These are phyloP conservation scores for Trifolium repens DNA, from an alignment of 306 rosid species.

Conservation along the genomic window DNA sequence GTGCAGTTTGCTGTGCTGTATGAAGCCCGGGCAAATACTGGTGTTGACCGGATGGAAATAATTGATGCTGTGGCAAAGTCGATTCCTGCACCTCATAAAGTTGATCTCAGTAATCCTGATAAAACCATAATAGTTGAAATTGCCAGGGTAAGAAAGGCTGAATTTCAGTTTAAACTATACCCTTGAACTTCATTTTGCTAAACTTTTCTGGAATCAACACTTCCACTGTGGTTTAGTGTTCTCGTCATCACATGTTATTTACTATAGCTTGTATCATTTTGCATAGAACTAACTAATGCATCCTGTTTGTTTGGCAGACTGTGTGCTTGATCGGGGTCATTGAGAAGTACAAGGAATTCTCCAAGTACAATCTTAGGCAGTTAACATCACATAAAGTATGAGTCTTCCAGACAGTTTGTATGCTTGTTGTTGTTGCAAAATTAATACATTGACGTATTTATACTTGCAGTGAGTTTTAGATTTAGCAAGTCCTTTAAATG, in stretches of 20 bases:
- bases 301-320: constrained; percentile 61
- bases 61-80: constrained; percentile 86
- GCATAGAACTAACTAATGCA: constrained; percentile 13
- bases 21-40: constrained; percentile 94
- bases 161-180: not conserved
- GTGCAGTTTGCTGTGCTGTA: constrained; percentile 90
- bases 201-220: not conserved
- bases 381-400: constrained; percentile 65
- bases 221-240: too few species aligned
- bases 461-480: constrained; percentile 10
- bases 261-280: constrained; percentile 1
- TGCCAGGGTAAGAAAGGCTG: constrained; percentile 67
- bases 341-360: constrained; percentile 79
- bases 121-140: constrained; percentile 91
- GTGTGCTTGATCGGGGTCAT: constrained; percentile 89
- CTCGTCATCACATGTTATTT: too few species aligned
- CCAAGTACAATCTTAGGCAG: constrained; percentile 94
- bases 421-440: not conserved
- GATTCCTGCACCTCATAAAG: constrained; percentile 90
- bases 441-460: constrained; percentile 8
- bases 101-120: constrained; percentile 88
- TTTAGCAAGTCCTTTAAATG: constrained; percentile 22
- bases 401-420: constrained; percentile 18
- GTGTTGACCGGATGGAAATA: constrained; percentile 88
- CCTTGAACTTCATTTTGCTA: not conserved